phyloP scores from a whole-genome alignment of 257 asterid species.

The Przewalskia tangutica region DNA sequence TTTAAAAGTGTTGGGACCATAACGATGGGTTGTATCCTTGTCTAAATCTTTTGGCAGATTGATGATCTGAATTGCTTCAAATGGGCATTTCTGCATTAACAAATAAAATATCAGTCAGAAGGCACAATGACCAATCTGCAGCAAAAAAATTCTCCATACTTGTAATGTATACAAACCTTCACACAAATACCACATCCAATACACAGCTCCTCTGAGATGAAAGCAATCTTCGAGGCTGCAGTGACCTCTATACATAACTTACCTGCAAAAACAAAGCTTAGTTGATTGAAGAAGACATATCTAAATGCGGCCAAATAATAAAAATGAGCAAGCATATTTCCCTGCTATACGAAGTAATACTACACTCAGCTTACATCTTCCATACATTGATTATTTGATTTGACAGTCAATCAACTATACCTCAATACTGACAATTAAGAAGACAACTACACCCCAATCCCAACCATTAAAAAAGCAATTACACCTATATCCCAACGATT shows the following conservation, averaged over 20 bases:
- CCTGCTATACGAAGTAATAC: background rate
- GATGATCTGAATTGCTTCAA: conserved; percentile 92
- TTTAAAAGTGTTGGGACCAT: conserved; percentile 93
- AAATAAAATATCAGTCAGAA: conserved; percentile 1
- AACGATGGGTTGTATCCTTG: conserved; percentile 96
- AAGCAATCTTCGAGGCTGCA: conserved; percentile 69
- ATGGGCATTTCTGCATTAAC: conserved; percentile 73
- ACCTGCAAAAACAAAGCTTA: conserved; percentile 33
- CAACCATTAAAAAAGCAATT: no score
- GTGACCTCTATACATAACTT: conserved; percentile 91
- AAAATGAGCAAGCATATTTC: background rate
- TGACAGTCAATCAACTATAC: background rate
- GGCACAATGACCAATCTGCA: background rate
- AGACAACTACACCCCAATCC: background rate
- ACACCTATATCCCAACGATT: background rate
- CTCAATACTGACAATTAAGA: background rate
- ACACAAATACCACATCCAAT: conserved; percentile 98
- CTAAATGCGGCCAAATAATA: background rate
- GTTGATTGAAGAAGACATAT: background rate
- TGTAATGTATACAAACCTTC: conserved; percentile 45
- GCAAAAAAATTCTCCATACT: background rate
- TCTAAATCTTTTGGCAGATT: conserved; percentile 89
- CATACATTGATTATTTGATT: background rate
- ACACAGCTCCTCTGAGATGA: conserved; percentile 93
- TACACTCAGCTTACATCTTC: background rate